A percentile compares a stretch with the other conserved stretches of the same genome.
phyloP scores from a whole-genome alignment of 805 yeast genomes.

The Candida maris region DNA sequence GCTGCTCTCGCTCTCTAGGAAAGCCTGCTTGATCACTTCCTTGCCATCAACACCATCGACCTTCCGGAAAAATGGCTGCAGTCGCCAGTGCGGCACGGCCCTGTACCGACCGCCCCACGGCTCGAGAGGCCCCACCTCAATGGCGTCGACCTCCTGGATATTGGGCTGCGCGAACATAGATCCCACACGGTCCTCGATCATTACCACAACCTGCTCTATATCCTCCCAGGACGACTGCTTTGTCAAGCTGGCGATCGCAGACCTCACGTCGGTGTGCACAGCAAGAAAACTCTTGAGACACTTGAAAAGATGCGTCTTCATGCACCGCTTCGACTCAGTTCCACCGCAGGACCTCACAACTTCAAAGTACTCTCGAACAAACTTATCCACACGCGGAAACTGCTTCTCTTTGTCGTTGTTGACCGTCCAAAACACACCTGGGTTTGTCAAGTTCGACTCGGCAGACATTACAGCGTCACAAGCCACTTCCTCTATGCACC shows the following conservation, averaged over 20 bases:
- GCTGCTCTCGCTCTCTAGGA: conserved; percentile 16
- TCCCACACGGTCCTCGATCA: conserved; percentile 65
- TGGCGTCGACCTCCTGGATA: conserved; percentile 53
- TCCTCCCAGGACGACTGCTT: conserved; percentile 43
- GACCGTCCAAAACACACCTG: conserved; percentile 75
- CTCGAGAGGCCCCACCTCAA: conserved; percentile 46
- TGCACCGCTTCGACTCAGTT: conserved; percentile 72
- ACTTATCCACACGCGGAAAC: conserved; percentile 80
- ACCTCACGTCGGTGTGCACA: conserved; percentile 72
- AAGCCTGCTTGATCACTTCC: conserved; percentile 26
- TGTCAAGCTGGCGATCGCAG: conserved; percentile 54
- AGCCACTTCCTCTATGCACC: conserved; percentile 59
- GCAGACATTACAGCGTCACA: conserved; percentile 98
- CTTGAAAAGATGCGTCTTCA: conserved; percentile 92
- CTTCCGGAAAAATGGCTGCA: conserved; percentile 91
- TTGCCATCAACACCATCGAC: conserved; percentile 73
- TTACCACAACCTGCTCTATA: conserved; percentile 47
- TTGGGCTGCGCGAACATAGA: conserved; percentile 50
- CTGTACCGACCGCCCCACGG: conserved; percentile 84
- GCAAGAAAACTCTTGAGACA: conserved; percentile 77
- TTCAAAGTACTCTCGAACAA: conserved; percentile 84
- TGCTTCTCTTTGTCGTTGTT: conserved; percentile 53
- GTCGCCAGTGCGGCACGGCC: conserved; percentile 89
- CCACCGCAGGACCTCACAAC: conserved; percentile 62
- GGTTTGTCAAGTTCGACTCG: conserved; percentile 90